These are phyloP conservation scores for Diutina ranongensis DNA, from an alignment of 1,139 yeast genomes.

Conservation along the genomic window DNA sequence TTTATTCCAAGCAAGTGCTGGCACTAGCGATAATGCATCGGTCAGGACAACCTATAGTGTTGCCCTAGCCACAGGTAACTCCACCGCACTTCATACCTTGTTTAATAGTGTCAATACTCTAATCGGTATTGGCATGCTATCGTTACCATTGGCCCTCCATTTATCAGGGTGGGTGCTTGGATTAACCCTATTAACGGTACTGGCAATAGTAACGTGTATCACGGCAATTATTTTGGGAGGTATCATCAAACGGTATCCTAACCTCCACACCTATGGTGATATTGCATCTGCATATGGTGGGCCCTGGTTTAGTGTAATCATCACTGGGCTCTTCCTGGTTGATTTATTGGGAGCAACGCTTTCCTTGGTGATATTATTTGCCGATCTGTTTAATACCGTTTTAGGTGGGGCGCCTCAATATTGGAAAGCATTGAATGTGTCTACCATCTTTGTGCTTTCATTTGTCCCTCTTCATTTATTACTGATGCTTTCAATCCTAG, in stretches of 20 bases:
- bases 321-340: constrained; percentile 60
- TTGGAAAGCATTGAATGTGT: constrained; percentile 19
- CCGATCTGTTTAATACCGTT: constrained; percentile 69
- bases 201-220: constrained; percentile 53
- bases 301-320: constrained; percentile 36
- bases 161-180: constrained; percentile 80
- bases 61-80: constrained; percentile 2
- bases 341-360: constrained; percentile 75
- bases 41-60: not conserved
- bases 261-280: constrained; percentile 33
- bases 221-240: constrained; percentile 49
- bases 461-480: constrained; percentile 64
- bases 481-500: constrained; percentile 62
- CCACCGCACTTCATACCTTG: constrained; percentile 73
- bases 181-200: constrained; percentile 32
- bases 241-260: constrained; percentile 19
- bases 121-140: constrained; percentile 77
- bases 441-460: constrained; percentile 35
- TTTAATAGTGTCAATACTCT: constrained; percentile 81
- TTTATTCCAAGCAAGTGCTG: not conserved
- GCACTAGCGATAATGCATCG: not conserved
- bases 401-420: constrained; percentile 18
- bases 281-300: constrained; percentile 39
- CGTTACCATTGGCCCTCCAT: constrained; percentile 71
- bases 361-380: constrained; percentile 64